These are phyloP conservation scores for Neurospora sp. DNA, from an alignment of 2,329 filamentous ascomycete species.

Conservation along the genomic window DNA sequence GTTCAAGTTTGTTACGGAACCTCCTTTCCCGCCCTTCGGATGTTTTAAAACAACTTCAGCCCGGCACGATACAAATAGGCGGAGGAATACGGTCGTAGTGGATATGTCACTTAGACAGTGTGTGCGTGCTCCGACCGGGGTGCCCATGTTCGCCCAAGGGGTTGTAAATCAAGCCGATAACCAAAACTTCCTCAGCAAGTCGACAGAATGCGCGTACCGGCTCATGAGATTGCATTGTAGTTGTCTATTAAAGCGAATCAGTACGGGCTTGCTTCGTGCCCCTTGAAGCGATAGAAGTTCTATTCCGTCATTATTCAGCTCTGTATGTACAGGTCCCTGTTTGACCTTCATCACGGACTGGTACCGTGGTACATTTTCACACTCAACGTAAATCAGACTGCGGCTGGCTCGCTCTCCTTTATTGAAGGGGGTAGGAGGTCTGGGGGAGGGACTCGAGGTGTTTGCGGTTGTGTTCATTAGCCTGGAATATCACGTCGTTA, in stretches of 20 bases:
- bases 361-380: neutral
- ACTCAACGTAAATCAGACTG: neutral
- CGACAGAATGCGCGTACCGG: neutral
- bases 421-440: conserved; percentile 66
- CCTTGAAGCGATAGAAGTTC: neutral
- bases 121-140: neutral
- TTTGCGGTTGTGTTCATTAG: conserved; percentile 78
- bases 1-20: neutral
- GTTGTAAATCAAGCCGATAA: neutral
- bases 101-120: neutral
- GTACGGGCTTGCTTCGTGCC: neutral
- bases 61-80: neutral
- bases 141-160: neutral
- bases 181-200: neutral
- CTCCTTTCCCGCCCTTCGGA: neutral
- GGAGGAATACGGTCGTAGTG: neutral
- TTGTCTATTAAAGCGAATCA: neutral
- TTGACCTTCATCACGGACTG: neutral
- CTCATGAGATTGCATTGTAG: neutral
- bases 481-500: conserved; percentile 41
- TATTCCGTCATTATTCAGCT: conserved; percentile 4
- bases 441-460: conserved; percentile 73
- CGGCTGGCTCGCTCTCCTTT: neutral
- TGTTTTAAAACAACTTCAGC: neutral
- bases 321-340: conserved; percentile 2